Evolutionary conservation across 139 green algal genomes (phyloP), one percentile per base, ranked within the genome.

Genomic region (Chlorella ohadii): DNA sequence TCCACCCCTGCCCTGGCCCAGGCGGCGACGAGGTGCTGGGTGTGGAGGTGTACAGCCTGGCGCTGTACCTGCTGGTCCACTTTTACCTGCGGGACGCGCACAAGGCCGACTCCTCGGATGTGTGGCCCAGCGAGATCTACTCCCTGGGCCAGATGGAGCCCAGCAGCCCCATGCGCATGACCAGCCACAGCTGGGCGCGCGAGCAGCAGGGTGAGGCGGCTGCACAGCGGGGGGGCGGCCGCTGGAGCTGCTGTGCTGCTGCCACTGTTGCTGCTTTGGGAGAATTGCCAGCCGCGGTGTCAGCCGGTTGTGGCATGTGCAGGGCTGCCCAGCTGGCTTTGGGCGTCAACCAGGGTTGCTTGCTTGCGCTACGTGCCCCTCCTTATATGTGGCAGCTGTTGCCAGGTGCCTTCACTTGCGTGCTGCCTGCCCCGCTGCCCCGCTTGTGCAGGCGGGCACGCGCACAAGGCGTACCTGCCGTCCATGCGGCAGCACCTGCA

Each of bases 1-100:
- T 13, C 28, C 19, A 34, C 23, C 34, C 34, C 55, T n/a, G n/a
- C 16, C 9, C 22, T 34, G 4, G 15, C 3, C 1, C 84, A 88
- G 85, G 39, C 38, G 57, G 38, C 17, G 63, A 79, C 34, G 71
- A 85, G 39, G 71, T 84, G 41, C 36, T 78, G 13, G 73, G 41
- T 5, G 87, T 93, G 2, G 87, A 91, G 57, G 64, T 92, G 23
- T 86, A 95, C 87, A 89, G 92, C 57, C 88, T 97, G 25, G 87
- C 88, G 0, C 81, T 97, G 19, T 94, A 94, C 79, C 87, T 97
- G 12, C 87, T 95, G 56, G 90, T 80, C 15, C 92, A 96, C 85
- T 85, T 94, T 36, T 96, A 95, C 71, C 81, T 87, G 47, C 81
- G 89, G 13, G 92, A 96, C 38, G 82, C 88, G 1, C 89, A 92